Evolutionary conservation across 352 stramenopile genomes (phyloP).

Genomic region (Globisporangium rhizosaccharum): DNA sequence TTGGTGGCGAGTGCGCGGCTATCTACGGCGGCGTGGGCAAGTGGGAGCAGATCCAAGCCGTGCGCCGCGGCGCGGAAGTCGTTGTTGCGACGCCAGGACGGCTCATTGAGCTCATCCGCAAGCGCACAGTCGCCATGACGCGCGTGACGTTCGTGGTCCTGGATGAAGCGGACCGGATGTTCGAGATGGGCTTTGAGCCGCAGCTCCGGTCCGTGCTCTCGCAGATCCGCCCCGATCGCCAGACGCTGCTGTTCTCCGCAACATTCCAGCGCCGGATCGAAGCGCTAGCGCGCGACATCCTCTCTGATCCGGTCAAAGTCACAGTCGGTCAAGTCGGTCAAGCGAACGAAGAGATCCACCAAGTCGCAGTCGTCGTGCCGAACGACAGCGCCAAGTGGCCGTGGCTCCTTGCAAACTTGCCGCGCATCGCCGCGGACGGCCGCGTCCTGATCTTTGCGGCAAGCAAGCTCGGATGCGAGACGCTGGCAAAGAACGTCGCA

Average conservation of each 20-base stretch:
- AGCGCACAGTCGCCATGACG: slow-evolving; percentile 52
- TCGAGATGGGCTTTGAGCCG: slow-evolving; percentile 86
- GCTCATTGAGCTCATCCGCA: slow-evolving; percentile 82
- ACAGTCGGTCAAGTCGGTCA: slow-evolving; percentile 75
- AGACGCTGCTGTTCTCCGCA: slow-evolving; percentile 86
- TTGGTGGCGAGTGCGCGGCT: slow-evolving; percentile 64
- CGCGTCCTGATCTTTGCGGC: slow-evolving; percentile 84
- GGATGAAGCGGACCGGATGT: slow-evolving; percentile 87
- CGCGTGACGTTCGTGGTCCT: slow-evolving; percentile 86
- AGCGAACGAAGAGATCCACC: slow-evolving; percentile 88
- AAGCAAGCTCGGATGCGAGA: slow-evolving; percentile 83
- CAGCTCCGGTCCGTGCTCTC: slow-evolving; percentile 78
- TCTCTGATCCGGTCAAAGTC: slow-evolving; percentile 78
- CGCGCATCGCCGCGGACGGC: slow-evolving; percentile 50
- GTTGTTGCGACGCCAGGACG: slow-evolving; percentile 75
- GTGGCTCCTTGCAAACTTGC: slow-evolving; percentile 73
- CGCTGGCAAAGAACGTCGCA: slow-evolving; percentile 70
- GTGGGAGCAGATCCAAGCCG: slow-evolving; percentile 75
- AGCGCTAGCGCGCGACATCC: slow-evolving; percentile 68
- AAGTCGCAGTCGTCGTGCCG: slow-evolving; percentile 71
- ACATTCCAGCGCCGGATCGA: slow-evolving; percentile 78
- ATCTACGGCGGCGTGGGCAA: slow-evolving; percentile 82
- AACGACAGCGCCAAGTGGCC: slow-evolving; percentile 81
- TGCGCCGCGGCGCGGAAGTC: slow-evolving; percentile 71
- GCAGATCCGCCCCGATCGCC: slow-evolving; percentile 78